Conservation (phyloP, 495 filamentous ascomycete species). For the Immersiella caudata region DNA sequence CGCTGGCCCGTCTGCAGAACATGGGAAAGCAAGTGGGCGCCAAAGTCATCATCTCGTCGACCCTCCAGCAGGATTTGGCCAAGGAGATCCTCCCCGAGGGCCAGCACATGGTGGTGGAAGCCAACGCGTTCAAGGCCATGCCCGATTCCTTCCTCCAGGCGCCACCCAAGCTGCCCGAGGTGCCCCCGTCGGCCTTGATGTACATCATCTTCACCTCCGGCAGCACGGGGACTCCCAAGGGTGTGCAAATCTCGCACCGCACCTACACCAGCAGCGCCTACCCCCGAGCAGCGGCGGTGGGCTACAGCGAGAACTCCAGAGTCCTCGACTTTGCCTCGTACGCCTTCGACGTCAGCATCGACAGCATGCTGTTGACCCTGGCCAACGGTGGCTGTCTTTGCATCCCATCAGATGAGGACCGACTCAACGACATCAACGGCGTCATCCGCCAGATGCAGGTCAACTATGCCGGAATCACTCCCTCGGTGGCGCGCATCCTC, state of each 20-base stretch:
- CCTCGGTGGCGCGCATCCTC: constrained; percentile 30
- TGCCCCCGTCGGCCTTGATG: constrained; percentile 21
- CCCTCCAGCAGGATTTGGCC: constrained; percentile 16
- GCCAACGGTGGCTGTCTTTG: constrained; percentile 46
- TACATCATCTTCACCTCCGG: constrained; percentile 66
- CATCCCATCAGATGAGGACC: constrained; percentile 38
- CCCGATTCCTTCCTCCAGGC: background rate
- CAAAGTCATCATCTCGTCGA: constrained; percentile 29
- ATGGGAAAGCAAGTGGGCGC: constrained; percentile 38
- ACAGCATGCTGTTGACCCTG: constrained; percentile 59
- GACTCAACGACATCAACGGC: constrained; percentile 35
- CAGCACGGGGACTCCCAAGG: constrained; percentile 58
- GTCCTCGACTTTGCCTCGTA: constrained; percentile 64
- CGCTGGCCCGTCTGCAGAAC: constrained; percentile 49
- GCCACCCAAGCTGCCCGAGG: constrained; percentile 11
- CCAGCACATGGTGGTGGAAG: background rate
- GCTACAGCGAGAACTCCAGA: constrained; percentile 32
- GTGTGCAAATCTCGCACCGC: constrained; percentile 50
- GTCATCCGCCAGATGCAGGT: constrained; percentile 33
- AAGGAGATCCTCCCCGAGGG: constrained; percentile 24
- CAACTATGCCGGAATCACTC: constrained; percentile 33
- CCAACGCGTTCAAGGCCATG: background rate
- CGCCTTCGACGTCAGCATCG: constrained; percentile 60
- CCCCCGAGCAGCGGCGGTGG: constrained; percentile 21
- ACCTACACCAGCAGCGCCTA: constrained; percentile 40